phyloP scores from a whole-genome alignment of 2,329 filamentous ascomycete genomes.

The Orbilia blumenaviensis region DNA sequence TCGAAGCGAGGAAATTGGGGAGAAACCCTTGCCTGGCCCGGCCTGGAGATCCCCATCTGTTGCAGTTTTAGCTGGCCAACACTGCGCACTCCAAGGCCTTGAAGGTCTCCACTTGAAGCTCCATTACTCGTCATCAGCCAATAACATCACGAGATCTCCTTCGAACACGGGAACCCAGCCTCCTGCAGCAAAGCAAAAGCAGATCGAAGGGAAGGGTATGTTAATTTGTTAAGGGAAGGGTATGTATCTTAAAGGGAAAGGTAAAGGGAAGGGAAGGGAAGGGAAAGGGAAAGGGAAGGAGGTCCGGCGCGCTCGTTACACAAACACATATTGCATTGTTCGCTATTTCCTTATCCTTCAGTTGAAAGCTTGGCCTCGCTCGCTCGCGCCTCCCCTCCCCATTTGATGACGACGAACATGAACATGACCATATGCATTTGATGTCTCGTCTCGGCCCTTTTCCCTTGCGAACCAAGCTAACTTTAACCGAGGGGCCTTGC shows the following conservation, averaged over 20 bases:
- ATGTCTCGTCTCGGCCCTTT: background rate
- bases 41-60: slow-evolving; percentile 9
- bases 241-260: too few species aligned
- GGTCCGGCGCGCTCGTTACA: slow-evolving; percentile 34
- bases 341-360: background rate
- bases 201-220: too few species aligned
- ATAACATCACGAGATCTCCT: slow-evolving; percentile 12
- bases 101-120: background rate
- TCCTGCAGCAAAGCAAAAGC: slow-evolving; percentile 5
- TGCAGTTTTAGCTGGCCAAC: slow-evolving; percentile 37
- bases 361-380: background rate
- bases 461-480: background rate
- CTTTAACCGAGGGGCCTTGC: background rate
- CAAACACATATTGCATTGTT: slow-evolving; percentile 48
- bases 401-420: too few species aligned
- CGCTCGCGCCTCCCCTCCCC: too few species aligned
- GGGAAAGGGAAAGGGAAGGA: slow-evolving; percentile 1
- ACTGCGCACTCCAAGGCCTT: background rate
- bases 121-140: slow-evolving; percentile 13
- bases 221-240: too few species aligned
- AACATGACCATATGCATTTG: too few species aligned
- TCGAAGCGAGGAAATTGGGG: slow-evolving; percentile 28
- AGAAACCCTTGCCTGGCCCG: slow-evolving; percentile 16
- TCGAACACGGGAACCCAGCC: slow-evolving; percentile 15
- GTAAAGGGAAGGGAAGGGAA: too few species aligned